Conservation (phyloP, 352 stramenopile genomes). For the Phytophthora pinifolia region DNA sequence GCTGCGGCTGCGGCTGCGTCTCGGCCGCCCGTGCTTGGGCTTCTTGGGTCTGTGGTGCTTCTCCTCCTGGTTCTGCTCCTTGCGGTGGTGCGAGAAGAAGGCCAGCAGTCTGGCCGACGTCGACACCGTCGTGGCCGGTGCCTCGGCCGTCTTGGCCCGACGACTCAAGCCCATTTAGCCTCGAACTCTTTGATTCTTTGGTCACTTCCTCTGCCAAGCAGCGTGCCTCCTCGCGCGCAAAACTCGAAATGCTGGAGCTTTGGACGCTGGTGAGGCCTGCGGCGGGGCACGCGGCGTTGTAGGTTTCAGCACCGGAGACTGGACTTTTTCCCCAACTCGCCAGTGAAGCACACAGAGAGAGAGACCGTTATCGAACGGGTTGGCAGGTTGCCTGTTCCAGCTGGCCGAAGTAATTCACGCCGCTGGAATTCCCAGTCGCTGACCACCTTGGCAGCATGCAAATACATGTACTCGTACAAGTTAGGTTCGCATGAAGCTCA, state of each 20-base stretch:
- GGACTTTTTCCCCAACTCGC: not conserved
- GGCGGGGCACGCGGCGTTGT: not conserved
- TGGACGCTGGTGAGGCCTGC: no score
- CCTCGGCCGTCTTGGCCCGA: slow-evolving; percentile 21
- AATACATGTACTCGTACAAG: no score
- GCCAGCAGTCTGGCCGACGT: slow-evolving; percentile 26
- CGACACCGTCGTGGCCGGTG: slow-evolving; percentile 4
- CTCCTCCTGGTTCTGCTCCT: slow-evolving; percentile 12
- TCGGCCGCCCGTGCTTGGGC: slow-evolving; percentile 5
- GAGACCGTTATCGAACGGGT: no score
- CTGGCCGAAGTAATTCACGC: no score
- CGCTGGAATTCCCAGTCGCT: no score
- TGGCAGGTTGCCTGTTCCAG: no score
- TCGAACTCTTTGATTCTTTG: no score
- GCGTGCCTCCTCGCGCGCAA: not conserved
- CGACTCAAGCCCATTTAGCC: slow-evolving; percentile 30
- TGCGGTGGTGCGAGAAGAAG: slow-evolving; percentile 31
- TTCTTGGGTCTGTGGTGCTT: slow-evolving; percentile 12
- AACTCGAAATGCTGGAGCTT: not conserved
- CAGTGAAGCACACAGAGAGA: no score
- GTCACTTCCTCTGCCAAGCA: no score
- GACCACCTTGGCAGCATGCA: no score
- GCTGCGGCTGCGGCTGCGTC: slow-evolving; percentile 21
- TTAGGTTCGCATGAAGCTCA: no score
- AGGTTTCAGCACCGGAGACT: not conserved